Conservation (phyloP, 768 basidiomycete species). For the Mycena pura region DNA sequence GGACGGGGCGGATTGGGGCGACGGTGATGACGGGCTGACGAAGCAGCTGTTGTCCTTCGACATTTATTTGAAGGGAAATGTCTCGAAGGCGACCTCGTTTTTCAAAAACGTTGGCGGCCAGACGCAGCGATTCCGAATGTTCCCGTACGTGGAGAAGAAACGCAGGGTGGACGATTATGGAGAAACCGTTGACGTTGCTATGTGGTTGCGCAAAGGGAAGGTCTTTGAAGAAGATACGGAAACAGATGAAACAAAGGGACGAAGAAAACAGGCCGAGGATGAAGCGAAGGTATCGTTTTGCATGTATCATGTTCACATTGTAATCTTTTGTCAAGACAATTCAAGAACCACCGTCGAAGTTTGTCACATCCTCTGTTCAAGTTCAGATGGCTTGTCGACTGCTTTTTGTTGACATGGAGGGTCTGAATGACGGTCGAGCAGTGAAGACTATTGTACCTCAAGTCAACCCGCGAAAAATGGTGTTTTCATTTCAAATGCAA, state of each 20-base stretch:
- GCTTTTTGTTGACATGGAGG: slow-evolving; percentile 95
- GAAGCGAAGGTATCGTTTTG: slow-evolving; percentile 74
- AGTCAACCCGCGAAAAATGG: slow-evolving; percentile 96
- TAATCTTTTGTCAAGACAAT: slow-evolving; percentile 51
- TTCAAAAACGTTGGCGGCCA: slow-evolving; percentile 81
- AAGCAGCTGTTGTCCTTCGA: slow-evolving; percentile 88
- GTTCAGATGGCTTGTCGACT: slow-evolving; percentile 86
- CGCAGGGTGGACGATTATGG: slow-evolving; percentile 94
- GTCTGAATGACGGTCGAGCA: slow-evolving; percentile 94
- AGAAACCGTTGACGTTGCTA: slow-evolving; percentile 92
- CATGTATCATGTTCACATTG: background rate
- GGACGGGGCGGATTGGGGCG: slow-evolving; percentile 72
- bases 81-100: slow-evolving; percentile 83
- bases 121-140: slow-evolving; percentile 91
- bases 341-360: slow-evolving; percentile 92
- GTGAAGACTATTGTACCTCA: slow-evolving; percentile 97
- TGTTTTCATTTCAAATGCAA: slow-evolving; percentile 37
- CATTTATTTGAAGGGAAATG: slow-evolving; percentile 97
- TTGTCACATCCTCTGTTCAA: slow-evolving; percentile 74
- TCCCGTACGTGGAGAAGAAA: slow-evolving; percentile 94
- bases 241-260: slow-evolving; percentile 78
- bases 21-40: slow-evolving; percentile 77
- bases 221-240: slow-evolving; percentile 91
- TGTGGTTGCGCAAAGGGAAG: slow-evolving; percentile 94
- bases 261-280: slow-evolving; percentile 74